These are phyloP conservation scores for Microbotryum violaceum DNA, from an alignment of 1,284 basidiomycete species.

Conservation along the genomic window DNA sequence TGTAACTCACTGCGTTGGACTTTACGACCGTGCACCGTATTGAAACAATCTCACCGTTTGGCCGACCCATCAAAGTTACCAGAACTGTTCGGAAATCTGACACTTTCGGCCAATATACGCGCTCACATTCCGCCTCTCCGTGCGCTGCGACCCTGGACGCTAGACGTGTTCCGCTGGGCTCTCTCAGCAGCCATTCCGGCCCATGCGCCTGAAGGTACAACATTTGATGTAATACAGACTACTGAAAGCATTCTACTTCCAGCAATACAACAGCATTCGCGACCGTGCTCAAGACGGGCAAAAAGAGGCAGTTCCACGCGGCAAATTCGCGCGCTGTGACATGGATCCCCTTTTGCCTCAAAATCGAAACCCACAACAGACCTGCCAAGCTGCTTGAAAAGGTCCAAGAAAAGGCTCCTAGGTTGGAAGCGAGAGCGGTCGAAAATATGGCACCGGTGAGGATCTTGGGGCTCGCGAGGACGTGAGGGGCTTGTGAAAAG, in stretches of 20 bases:
- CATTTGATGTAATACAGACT: not conserved
- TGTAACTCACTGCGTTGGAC: too few relatives aligned
- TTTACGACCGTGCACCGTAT: too few relatives aligned
- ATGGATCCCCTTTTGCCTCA: slow-evolving; percentile 65
- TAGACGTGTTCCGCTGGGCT: too few relatives aligned
- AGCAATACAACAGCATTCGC: slow-evolving; percentile 39
- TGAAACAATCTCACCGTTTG: too few relatives aligned
- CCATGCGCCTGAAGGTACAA: too few relatives aligned
- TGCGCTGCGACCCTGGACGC: too few relatives aligned
- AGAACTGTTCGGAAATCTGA: too few relatives aligned
- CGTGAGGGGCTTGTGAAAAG: slow-evolving; percentile 25
- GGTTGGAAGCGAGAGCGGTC: slow-evolving; percentile 76
- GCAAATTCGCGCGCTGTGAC: slow-evolving; percentile 65
- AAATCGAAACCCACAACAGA: slow-evolving; percentile 73
- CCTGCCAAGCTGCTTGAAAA: slow-evolving; percentile 87
- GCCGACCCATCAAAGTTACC: too few relatives aligned
- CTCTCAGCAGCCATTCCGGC: too few relatives aligned
- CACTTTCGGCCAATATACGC: too few relatives aligned
- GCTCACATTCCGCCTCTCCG: too few relatives aligned
- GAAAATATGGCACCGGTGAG: slow-evolving; percentile 47
- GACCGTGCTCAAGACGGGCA: slow-evolving; percentile 35
- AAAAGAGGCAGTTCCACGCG: slow-evolving; percentile 56
- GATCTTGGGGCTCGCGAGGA: slow-evolving; percentile 38
- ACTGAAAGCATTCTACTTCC: slow-evolving; percentile 28
- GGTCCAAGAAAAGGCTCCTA: slow-evolving; percentile 84